Conservation (phyloP, 2,329 filamentous ascomycete species). For the Cladosporium sp. region DNA sequence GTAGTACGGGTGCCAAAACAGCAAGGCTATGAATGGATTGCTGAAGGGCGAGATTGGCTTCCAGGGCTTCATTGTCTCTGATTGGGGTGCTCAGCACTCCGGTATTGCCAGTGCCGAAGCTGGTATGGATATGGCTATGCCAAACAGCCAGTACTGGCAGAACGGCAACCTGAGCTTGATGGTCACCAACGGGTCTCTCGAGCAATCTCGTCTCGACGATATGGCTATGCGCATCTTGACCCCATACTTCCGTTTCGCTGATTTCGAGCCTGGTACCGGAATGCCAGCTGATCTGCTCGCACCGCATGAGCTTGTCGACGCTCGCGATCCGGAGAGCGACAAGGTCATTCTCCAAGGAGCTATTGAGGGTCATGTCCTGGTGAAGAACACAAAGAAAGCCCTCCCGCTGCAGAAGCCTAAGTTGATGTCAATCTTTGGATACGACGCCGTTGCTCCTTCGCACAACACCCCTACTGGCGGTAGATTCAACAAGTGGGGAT, state of each 20-base stretch:
- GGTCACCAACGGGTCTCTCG: slow-evolving; percentile 29
- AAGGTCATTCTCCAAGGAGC: slow-evolving; percentile 51
- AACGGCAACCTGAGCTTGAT: slow-evolving; percentile 26
- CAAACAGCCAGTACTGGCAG: slow-evolving; percentile 18
- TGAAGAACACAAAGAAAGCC: slow-evolving; percentile 55
- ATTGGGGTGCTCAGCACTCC: slow-evolving; percentile 37
- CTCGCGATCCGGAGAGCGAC: slow-evolving; percentile 46
- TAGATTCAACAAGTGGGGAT: slow-evolving; percentile 3
- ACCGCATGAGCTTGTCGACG: slow-evolving; percentile 51
- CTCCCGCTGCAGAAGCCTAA: slow-evolving; percentile 50
- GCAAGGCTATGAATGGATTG: slow-evolving; percentile 55
- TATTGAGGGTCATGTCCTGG: slow-evolving; percentile 51
- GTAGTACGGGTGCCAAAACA: slow-evolving; percentile 62
- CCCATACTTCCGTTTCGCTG: slow-evolving; percentile 21
- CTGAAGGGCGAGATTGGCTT: slow-evolving; percentile 57
- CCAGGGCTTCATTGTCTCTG: slow-evolving; percentile 47
- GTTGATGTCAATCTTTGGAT: slow-evolving; percentile 47
- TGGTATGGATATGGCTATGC: slow-evolving; percentile 32
- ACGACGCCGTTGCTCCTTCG: slow-evolving; percentile 20
- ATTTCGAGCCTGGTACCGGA: slow-evolving; percentile 20
- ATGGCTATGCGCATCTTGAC: slow-evolving; percentile 32
- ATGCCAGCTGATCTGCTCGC: slow-evolving; percentile 17
- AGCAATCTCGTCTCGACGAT: slow-evolving; percentile 28
- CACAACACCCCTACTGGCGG: slow-evolving; percentile 5
- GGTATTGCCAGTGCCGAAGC: slow-evolving; percentile 24